Evolutionary conservation across 2,329 filamentous ascomycete genomes (phyloP).

Genomic region (Blastomyces silverae): DNA sequence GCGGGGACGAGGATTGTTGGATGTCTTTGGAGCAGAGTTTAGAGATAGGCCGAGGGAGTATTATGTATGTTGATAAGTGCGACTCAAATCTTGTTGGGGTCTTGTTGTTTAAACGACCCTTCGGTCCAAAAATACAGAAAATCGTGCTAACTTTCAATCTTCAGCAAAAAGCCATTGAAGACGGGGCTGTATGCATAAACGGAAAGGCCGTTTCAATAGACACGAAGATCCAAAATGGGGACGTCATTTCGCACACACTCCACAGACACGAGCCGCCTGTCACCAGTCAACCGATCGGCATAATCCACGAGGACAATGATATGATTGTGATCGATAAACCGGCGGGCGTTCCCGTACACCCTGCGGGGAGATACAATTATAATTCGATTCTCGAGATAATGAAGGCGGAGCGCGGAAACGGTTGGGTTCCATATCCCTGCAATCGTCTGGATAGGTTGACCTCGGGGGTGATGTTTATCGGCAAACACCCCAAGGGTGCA

Average conservation of each 20-base stretch:
- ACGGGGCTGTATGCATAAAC: conserved; percentile 73
- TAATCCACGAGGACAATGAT: conserved; percentile 86
- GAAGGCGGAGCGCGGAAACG: conserved; percentile 60
- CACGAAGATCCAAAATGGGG: conserved; percentile 75
- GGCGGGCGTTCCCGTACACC: conserved; percentile 88
- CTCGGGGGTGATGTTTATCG: conserved; percentile 97
- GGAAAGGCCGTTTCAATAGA: conserved; percentile 61
- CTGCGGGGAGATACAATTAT: conserved; percentile 89
- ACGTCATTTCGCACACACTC: conserved; percentile 84
- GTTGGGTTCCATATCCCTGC: conserved; percentile 63
- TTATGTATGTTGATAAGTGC: conserved; percentile 54
- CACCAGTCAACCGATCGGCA: conserved; percentile 66
- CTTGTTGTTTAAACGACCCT: not conserved
- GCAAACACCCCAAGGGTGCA: conserved; percentile 74
- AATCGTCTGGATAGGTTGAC: conserved; percentile 92
- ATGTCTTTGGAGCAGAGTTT: conserved; percentile 89
- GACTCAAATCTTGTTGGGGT: not conserved
- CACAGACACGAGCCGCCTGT: conserved; percentile 96
- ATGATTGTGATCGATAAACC: conserved; percentile 98
- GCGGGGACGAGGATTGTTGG: conserved; percentile 71
- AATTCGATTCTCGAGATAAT: conserved; percentile 94
- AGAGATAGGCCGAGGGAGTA: conserved; percentile 79
- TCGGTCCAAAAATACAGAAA: not conserved
- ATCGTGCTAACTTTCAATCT: not conserved
- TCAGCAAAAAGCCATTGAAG: conserved; percentile 67